Percentiles rank a stretch among this genome's conserved stretches.
These are phyloP conservation scores for Dioszegia crocea DNA, from an alignment of 768 basidiomycete genomes.

Conservation along the genomic window DNA sequence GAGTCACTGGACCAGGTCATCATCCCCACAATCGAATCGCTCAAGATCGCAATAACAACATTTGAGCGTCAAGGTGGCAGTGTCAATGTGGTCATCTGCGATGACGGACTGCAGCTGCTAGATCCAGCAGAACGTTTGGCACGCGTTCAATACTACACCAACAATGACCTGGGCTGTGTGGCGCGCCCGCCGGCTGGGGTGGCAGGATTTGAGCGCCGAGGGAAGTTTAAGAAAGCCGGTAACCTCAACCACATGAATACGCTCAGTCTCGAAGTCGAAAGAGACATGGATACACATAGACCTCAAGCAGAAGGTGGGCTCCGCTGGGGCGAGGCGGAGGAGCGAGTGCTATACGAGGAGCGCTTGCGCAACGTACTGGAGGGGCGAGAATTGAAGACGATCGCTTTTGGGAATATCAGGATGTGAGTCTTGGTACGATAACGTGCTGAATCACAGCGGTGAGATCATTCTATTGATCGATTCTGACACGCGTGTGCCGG, in stretches of 20 bases:
- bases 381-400: slow-evolving; percentile 60
- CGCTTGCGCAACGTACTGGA: slow-evolving; percentile 72
- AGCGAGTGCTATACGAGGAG: slow-evolving; percentile 62
- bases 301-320: slow-evolving; percentile 55
- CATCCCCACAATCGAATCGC: slow-evolving; percentile 59
- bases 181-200: slow-evolving; percentile 69
- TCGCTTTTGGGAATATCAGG: slow-evolving; percentile 62
- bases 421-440: slow-evolving; percentile 48
- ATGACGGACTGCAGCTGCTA: slow-evolving; percentile 74
- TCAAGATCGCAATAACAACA: slow-evolving; percentile 81
- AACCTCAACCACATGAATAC: slow-evolving; percentile 81
- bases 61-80: slow-evolving; percentile 85
- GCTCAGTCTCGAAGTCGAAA: slow-evolving; percentile 62
- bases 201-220: slow-evolving; percentile 73
- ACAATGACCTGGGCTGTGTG: slow-evolving; percentile 72
- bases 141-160: slow-evolving; percentile 68
- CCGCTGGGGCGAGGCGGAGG: slow-evolving; percentile 62
- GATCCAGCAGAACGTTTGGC: slow-evolving; percentile 60
- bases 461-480: slow-evolving; percentile 71
- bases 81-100: slow-evolving; percentile 72
- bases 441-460: slow-evolving; percentile 67
- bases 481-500: slow-evolving; percentile 73
- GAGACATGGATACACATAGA: slow-evolving; percentile 56
- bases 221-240: slow-evolving; percentile 71
- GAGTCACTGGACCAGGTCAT: slow-evolving; percentile 54